A percentile compares a stretch with the other conserved stretches of the same genome.
phyloP scores from a whole-genome alignment of 805 yeast genomes.

The Yamadazyma philogaea region DNA sequence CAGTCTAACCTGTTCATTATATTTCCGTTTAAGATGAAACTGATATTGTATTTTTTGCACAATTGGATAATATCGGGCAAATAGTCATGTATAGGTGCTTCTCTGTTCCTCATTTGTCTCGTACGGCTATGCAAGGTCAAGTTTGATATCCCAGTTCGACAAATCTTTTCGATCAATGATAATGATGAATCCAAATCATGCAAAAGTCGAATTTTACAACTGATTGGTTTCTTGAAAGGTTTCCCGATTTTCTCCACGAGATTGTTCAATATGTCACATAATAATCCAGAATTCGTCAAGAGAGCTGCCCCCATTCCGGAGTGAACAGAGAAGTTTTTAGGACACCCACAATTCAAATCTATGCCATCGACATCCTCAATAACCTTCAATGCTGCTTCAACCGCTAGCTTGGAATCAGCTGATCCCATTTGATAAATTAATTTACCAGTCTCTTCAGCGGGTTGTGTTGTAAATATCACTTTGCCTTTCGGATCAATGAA shows the following conservation, averaged over 20 bases:
- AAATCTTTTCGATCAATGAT: slow-evolving; percentile 47
- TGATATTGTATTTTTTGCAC: slow-evolving; percentile 60
- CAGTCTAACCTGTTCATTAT: slow-evolving; percentile 56
- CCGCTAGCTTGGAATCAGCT: slow-evolving; percentile 78
- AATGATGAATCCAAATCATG: slow-evolving; percentile 52
- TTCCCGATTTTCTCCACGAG: slow-evolving; percentile 79
- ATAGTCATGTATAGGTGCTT: slow-evolving; percentile 72
- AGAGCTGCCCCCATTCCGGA: slow-evolving; percentile 98
- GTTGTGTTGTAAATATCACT: slow-evolving; percentile 72
- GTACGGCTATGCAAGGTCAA: slow-evolving; percentile 92
- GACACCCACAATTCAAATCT: slow-evolving; percentile 95
- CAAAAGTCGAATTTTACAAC: slow-evolving; percentile 84
- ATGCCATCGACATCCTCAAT: slow-evolving; percentile 88
- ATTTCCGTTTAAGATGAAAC: slow-evolving; percentile 82
- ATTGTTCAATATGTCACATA: slow-evolving; percentile 63
- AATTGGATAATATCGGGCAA: slow-evolving; percentile 58
- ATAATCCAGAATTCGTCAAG: slow-evolving; percentile 72
- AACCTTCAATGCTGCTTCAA: slow-evolving; percentile 77
- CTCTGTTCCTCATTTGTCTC: slow-evolving; percentile 82
- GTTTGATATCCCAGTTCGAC: slow-evolving; percentile 76
- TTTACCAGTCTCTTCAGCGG: slow-evolving; percentile 64
- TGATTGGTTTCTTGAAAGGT: slow-evolving; percentile 74
- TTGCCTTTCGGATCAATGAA: slow-evolving; percentile 43
- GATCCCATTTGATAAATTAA: slow-evolving; percentile 92
- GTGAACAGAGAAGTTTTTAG: slow-evolving; percentile 91